A percentile compares a stretch with the other conserved stretches of the same genome.
phyloP scores from a whole-genome alignment of 352 stramenopile genomes.

The Globisporangium acanthophoron region DNA sequence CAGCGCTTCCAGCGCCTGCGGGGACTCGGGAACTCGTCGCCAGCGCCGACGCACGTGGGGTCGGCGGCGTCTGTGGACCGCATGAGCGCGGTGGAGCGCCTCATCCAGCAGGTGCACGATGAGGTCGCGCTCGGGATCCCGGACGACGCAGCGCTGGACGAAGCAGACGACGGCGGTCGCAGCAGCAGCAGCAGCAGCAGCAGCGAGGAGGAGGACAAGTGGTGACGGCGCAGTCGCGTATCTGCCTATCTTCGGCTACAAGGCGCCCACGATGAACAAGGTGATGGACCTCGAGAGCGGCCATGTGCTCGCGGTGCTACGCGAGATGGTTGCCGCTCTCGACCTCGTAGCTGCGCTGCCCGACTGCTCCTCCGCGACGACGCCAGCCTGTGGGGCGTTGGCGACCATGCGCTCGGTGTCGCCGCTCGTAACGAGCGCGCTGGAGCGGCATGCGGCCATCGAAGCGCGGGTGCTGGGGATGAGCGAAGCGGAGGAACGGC shows the following conservation, averaged over 20 bases:
- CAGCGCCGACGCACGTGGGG: not conserved
- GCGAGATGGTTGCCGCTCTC: conserved; percentile 24
- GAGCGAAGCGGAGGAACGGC: conserved; percentile 1
- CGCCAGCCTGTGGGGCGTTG: not conserved
- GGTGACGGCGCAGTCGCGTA: too few relatives aligned
- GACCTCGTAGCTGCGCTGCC: conserved; percentile 25
- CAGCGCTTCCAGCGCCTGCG: conserved; percentile 38
- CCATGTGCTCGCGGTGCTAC: conserved; percentile 34
- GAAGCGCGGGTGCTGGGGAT: conserved; percentile 3
- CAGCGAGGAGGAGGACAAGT: conserved; percentile 1
- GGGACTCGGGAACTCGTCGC: not conserved
- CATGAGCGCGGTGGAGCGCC: conserved; percentile 27
- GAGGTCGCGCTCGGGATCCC: conserved; percentile 49
- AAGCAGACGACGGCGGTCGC: conserved; percentile 9
- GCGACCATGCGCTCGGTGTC: conserved; percentile 4
- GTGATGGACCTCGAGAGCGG: conserved; percentile 26
- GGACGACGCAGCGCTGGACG: conserved; percentile 24
- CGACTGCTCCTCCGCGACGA: not conserved
- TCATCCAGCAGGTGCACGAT: conserved; percentile 59
- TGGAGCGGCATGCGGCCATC: conserved; percentile 12
- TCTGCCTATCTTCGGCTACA: too few relatives aligned
- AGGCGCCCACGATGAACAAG: conserved; percentile 15
- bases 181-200: conserved; percentile 11
- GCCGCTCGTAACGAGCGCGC: not conserved
- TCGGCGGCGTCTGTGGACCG: not conserved